Evolutionary conservation across 2,329 filamentous ascomycete genomes (phyloP).

Genomic region (Metarhizium guizhouense): DNA sequence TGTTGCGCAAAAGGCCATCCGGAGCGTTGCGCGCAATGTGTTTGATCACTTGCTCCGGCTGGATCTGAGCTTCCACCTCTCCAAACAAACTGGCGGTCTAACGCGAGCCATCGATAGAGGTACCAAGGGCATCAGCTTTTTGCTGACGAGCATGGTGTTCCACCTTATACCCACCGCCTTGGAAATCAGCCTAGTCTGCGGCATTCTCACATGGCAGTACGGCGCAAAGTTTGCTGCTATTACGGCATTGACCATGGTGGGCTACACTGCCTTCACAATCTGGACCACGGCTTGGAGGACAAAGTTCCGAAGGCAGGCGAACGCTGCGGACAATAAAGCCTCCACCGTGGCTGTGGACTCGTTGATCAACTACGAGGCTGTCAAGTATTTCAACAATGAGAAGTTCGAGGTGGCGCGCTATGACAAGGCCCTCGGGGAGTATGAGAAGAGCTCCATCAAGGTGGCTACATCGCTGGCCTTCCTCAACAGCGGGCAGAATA

Average conservation of each 20-base stretch:
- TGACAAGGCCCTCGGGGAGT: slow-evolving; percentile 74
- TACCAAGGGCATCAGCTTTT: slow-evolving; percentile 96
- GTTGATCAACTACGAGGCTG: slow-evolving; percentile 96
- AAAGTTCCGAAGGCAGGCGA: slow-evolving; percentile 89
- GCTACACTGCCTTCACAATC: slow-evolving; percentile 95
- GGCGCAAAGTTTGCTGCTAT: slow-evolving; percentile 86
- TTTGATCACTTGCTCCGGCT: slow-evolving; percentile 83
- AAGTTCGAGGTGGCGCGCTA: slow-evolving; percentile 88
- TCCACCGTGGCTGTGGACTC: slow-evolving; percentile 95
- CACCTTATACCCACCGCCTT: slow-evolving; percentile 89
- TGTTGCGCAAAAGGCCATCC: slow-evolving; percentile 93
- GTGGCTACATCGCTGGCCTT: slow-evolving; percentile 88
- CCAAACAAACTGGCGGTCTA: slow-evolving; percentile 87
- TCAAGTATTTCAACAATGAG: slow-evolving; percentile 99
- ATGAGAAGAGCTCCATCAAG: slow-evolving; percentile 93
- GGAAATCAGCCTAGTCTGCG: slow-evolving; percentile 92
- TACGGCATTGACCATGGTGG: slow-evolving; percentile 82
- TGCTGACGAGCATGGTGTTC: slow-evolving; percentile 97
- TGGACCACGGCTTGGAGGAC: slow-evolving; percentile 95
- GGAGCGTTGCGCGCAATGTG: slow-evolving; percentile 81
- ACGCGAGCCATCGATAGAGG: slow-evolving; percentile 92
- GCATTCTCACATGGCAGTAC: slow-evolving; percentile 94
- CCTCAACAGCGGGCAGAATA: slow-evolving; percentile 89
- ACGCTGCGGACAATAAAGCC: slow-evolving; percentile 90
- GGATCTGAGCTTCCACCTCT: slow-evolving; percentile 88